Evolutionary conservation across 225 moss, liverwort and hornwort species (phyloP).

Genomic region (Thuidium tamariscinum): DNA sequence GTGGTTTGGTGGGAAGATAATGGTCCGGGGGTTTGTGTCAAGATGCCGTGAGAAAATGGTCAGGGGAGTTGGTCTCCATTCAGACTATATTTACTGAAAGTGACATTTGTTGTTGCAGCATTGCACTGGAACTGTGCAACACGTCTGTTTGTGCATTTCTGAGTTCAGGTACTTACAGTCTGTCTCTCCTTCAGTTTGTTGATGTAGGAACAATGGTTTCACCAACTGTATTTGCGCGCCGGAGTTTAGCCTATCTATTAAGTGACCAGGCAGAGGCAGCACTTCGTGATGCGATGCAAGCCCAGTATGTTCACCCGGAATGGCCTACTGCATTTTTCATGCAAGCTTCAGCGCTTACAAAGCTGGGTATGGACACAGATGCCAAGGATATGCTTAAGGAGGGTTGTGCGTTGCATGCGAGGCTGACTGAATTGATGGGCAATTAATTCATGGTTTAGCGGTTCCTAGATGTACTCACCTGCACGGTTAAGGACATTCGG

Average conservation of each 20-base stretch:
- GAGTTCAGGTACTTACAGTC: background rate
- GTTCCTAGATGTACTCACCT: background rate
- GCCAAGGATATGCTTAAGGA: constrained; percentile 91
- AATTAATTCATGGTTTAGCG: background rate
- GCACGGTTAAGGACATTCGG: background rate
- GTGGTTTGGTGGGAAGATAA: background rate
- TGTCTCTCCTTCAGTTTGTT: constrained; percentile 54
- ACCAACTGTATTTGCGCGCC: constrained; percentile 80
- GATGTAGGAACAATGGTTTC: constrained; percentile 96
- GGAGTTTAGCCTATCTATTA: constrained; percentile 72
- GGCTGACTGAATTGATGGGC: constrained; percentile 24
- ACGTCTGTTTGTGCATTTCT: background rate
- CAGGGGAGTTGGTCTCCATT: background rate
- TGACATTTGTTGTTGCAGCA: background rate
- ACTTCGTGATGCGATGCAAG: constrained; percentile 94
- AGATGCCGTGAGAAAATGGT: no score
- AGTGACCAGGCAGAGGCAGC: constrained; percentile 90
- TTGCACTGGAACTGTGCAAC: background rate
- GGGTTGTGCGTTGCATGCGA: constrained; percentile 54
- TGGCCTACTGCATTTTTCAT: constrained; percentile 95
- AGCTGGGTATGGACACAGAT: constrained; percentile 85
- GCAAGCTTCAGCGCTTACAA: constrained; percentile 86
- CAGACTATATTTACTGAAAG: no score
- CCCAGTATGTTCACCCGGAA: constrained; percentile 87
- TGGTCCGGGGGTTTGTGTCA: background rate